Base-by-base conservation (phyloP, 257 asterid species). In the Nicotiana benthamiana region DNA sequence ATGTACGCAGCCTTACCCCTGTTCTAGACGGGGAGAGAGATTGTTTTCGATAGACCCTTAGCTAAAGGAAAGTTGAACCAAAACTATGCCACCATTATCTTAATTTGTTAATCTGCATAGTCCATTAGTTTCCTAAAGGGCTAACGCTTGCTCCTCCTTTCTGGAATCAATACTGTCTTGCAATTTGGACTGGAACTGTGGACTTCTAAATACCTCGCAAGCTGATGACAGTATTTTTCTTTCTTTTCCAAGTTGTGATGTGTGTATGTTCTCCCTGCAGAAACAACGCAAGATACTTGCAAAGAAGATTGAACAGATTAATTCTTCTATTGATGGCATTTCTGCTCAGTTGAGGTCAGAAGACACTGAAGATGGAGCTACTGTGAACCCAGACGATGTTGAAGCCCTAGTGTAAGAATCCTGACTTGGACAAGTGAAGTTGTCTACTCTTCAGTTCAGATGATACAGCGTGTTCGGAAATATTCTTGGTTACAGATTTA, bases 301-400 rank as follows among this genome's bases (percentile, higher is more conserved):
- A 4, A 93, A 91, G 88, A 95, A 93, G 93, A 93, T 95, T 79
- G 97, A 90, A 57, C 93, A 91, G 83, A 93, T 95, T 65, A 92
- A 95, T 68, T 82, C 85, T 18, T 97, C 98, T 54, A 93, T 95
- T 43, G 99, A 93, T 80, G 89, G 88, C 30, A 85, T 92, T 48
- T 91, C 99, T 59, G 83, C 54, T 61, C 92, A 90, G 86, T 67
- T 90, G 80, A 83, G 82, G 57, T 70, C 90, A 63, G 94, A 88
- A 46, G 86, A 87, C 68, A n/a, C 89, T 24, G 87, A 91, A 53
- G 89, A 89, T 68, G 95, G 88, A 80, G 88, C 89, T 36, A 93
- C 89, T 43, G 88, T 86, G 81, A 82, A 86, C 84, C 64, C 95
- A 2, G 94, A 90, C 67, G 83, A 84, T 60, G 96, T 88, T 82